Percentiles rank a stretch among this genome's conserved stretches.
These are phyloP conservation scores for Bipolaris cookei DNA, from an alignment of 2,329 filamentous ascomycete genomes.

Conservation along the genomic window DNA sequence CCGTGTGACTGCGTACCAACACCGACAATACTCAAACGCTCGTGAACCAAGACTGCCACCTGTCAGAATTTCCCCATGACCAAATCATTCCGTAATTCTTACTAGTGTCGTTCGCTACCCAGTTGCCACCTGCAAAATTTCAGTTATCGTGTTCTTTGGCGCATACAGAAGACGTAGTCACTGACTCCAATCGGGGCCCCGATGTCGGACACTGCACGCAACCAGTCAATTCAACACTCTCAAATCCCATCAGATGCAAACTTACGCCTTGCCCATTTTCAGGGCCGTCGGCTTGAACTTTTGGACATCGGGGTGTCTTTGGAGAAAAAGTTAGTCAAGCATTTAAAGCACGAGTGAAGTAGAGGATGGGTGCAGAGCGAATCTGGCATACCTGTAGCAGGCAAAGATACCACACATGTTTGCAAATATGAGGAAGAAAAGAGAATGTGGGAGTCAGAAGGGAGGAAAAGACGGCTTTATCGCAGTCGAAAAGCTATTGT, in stretches of 20 bases:
- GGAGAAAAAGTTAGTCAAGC: not conserved
- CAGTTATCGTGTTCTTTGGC: slow-evolving; percentile 38
- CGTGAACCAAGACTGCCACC: slow-evolving; percentile 78
- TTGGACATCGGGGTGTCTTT: slow-evolving; percentile 85
- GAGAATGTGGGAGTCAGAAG: slow-evolving; percentile 13
- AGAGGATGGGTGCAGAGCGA: slow-evolving; percentile 26
- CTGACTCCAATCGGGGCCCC: slow-evolving; percentile 98
- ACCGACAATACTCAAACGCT: slow-evolving; percentile 96
- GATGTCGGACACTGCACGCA: slow-evolving; percentile 78
- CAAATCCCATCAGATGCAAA: slow-evolving; percentile 30
- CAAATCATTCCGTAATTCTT: slow-evolving; percentile 31
- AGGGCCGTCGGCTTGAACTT: slow-evolving; percentile 96
- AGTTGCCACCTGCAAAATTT: slow-evolving; percentile 74
- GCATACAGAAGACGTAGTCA: slow-evolving; percentile 31
- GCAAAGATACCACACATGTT: slow-evolving; percentile 98
- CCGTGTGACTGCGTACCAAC: slow-evolving; percentile 70
- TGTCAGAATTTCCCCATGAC: slow-evolving; percentile 29
- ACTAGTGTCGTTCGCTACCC: slow-evolving; percentile 91
- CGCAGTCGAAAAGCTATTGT: slow-evolving; percentile 30
- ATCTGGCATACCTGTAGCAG: slow-evolving; percentile 73
- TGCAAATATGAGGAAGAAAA: slow-evolving; percentile 30
- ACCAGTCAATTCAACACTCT: slow-evolving; percentile 42
- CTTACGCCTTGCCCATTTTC: slow-evolving; percentile 91
- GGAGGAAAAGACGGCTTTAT: slow-evolving; percentile 9
- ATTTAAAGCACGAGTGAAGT: slow-evolving; percentile 22